These are phyloP conservation scores for Penicillium sp. DNA, from an alignment of 2,329 filamentous ascomycete genomes.

Conservation along the genomic window DNA sequence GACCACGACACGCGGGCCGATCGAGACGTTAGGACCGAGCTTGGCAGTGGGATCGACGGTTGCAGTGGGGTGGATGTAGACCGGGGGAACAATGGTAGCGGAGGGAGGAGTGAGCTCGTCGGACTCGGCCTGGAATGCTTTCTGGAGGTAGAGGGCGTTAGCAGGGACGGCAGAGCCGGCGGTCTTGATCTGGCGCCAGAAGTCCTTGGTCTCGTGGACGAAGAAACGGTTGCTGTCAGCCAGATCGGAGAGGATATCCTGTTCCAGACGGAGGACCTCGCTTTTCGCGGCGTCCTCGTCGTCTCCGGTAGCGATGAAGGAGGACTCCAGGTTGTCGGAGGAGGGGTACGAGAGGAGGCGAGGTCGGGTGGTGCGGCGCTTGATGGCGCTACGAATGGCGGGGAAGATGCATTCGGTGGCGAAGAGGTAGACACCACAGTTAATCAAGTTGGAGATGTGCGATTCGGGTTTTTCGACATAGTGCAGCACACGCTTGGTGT, in stretches of 20 bases:
- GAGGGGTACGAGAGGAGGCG: constrained; percentile 93
- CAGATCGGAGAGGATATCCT: constrained; percentile 92
- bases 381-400: constrained; percentile 88
- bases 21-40: constrained; percentile 92
- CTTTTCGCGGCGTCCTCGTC: constrained; percentile 73
- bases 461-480: constrained; percentile 99
- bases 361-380: constrained; percentile 86
- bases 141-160: constrained; percentile 92
- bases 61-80: constrained; percentile 92
- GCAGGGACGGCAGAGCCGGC: constrained; percentile 94
- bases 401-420: constrained; percentile 94
- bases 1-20: constrained; percentile 81
- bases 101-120: constrained; percentile 78
- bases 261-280: constrained; percentile 89
- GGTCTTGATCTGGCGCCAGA: constrained; percentile 99
- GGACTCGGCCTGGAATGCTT: constrained; percentile 79
- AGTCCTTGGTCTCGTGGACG: constrained; percentile 97
- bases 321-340: constrained; percentile 81
- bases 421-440: constrained; percentile 98
- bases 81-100: constrained; percentile 82
- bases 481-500: constrained; percentile 92
- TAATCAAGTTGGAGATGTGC: constrained; percentile 97
- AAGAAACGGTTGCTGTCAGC: constrained; percentile 98
- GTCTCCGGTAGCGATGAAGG: constrained; percentile 56
- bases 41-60: constrained; percentile 91